These are phyloP conservation scores for Hygrocybe coccinea DNA, from an alignment of 768 basidiomycete species.

Conservation along the genomic window DNA sequence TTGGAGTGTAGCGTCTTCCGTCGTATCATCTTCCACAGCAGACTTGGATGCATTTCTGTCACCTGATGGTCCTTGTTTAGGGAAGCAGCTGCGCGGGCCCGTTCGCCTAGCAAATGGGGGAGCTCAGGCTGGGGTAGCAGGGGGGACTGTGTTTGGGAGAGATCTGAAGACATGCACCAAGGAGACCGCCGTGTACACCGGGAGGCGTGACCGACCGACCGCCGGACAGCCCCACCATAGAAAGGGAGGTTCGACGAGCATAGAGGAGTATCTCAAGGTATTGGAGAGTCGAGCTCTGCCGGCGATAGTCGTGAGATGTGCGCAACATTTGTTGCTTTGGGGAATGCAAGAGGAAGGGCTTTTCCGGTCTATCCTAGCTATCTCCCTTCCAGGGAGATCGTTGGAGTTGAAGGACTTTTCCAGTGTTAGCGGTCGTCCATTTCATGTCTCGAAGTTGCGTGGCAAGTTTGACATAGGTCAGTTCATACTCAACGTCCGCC, in stretches of 20 bases:
- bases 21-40: conserved; percentile 30
- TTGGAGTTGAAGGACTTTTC: conserved; percentile 12
- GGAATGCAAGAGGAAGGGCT: conserved; percentile 83
- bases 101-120: conserved; percentile 33
- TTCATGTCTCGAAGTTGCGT: conserved; percentile 70
- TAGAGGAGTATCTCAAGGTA: conserved; percentile 26
- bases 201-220: conserved; percentile 9
- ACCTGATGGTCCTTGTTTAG: conserved; percentile 47
- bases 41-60: conserved; percentile 43
- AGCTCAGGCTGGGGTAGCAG: conserved; percentile 30
- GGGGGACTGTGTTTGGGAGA: conserved; percentile 64
- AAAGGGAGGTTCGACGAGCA: conserved; percentile 17
- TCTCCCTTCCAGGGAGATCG: too few relatives aligned
- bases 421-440: conserved; percentile 79
- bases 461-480: conserved; percentile 77
- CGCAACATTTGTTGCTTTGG: conserved; percentile 77
- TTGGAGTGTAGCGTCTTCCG: conserved; percentile 49
- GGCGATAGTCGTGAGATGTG: conserved; percentile 75
- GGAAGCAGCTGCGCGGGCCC: conserved; percentile 53
- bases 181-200: conserved; percentile 42
- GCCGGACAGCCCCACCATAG: conserved; percentile 10
- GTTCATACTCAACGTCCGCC: conserved; percentile 8
- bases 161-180: conserved; percentile 50
- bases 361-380: conserved; percentile 63
- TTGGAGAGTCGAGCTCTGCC: conserved; percentile 57